Percentiles rank a stretch among this genome's conserved stretches.
Conservation (phyloP, 768 basidiomycete genomes). For the Panellus pusillus region DNA sequence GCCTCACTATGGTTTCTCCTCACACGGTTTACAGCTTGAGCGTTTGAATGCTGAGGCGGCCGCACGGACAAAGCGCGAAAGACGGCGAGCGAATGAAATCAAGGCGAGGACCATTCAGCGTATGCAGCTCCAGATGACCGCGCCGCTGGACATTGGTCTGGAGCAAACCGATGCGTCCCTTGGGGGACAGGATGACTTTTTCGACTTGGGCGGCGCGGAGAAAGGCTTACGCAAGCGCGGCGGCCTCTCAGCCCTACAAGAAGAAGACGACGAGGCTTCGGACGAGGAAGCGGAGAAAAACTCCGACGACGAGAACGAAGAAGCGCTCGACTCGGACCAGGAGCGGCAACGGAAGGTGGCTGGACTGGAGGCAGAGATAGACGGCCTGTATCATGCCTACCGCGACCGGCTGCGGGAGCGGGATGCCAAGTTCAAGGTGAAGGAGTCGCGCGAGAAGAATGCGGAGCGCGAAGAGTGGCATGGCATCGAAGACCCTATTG, state of each 20-base stretch:
- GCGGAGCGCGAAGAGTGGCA: slow-evolving; percentile 79
- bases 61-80: slow-evolving; percentile 74
- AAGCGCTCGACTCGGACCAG: slow-evolving; percentile 61
- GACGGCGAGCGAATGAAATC: slow-evolving; percentile 85
- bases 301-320: slow-evolving; percentile 33
- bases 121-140: slow-evolving; percentile 96
- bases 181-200: slow-evolving; percentile 83
- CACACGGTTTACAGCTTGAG: slow-evolving; percentile 60
- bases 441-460: slow-evolving; percentile 72
- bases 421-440: slow-evolving; percentile 85
- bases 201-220: slow-evolving; percentile 75
- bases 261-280: slow-evolving; percentile 44
- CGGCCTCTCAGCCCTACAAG: slow-evolving; percentile 36
- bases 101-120: slow-evolving; percentile 86
- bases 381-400: slow-evolving; percentile 87
- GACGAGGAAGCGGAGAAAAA: slow-evolving; percentile 42
- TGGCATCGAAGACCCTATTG: slow-evolving; percentile 54
- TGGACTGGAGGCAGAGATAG: slow-evolving; percentile 81
- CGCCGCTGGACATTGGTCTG: slow-evolving; percentile 93
- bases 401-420: slow-evolving; percentile 75
- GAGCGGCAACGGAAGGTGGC: slow-evolving; percentile 63
- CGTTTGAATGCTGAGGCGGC: slow-evolving; percentile 76
- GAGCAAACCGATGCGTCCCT: slow-evolving; percentile 79
- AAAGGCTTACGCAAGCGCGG: slow-evolving; percentile 38
- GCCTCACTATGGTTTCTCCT: not conserved